Evolutionary conservation across 2,329 filamentous ascomycete genomes (phyloP).

Genomic region (Arthrobotrys pseudoclavata): DNA sequence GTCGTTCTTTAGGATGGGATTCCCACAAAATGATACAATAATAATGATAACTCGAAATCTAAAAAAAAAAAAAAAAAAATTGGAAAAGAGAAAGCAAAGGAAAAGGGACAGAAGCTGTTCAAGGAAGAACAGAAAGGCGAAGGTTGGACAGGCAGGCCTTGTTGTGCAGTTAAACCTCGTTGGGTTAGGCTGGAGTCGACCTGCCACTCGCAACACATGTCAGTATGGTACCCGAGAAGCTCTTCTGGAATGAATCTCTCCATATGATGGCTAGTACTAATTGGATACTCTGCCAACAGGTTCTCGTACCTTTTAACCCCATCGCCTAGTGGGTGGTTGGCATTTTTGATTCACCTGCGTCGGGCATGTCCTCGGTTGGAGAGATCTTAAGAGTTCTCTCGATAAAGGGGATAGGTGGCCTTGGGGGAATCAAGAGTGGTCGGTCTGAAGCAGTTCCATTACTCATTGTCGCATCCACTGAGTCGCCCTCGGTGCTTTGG

Average conservation of each 20-base stretch:
- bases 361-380: background rate
- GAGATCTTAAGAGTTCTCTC: background rate
- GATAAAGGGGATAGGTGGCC: no score
- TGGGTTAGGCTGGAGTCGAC: no score
- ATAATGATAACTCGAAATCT: background rate
- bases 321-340: background rate
- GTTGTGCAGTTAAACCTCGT: no score
- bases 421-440: background rate
- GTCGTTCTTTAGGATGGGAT: background rate
- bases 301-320: background rate
- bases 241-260: background rate
- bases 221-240: background rate
- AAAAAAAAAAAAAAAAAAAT: background rate
- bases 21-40: conserved; percentile 1
- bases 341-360: background rate
- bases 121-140: no score
- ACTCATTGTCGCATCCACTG: background rate
- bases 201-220: background rate
- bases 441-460: background rate
- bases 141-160: no score
- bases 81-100: background rate
- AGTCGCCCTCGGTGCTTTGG: background rate
- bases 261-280: background rate
- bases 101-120: no score
- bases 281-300: background rate